Evolutionary conservation across 2,329 filamentous ascomycete genomes (phyloP).

Genomic region (Fusarium albosuccineum): DNA sequence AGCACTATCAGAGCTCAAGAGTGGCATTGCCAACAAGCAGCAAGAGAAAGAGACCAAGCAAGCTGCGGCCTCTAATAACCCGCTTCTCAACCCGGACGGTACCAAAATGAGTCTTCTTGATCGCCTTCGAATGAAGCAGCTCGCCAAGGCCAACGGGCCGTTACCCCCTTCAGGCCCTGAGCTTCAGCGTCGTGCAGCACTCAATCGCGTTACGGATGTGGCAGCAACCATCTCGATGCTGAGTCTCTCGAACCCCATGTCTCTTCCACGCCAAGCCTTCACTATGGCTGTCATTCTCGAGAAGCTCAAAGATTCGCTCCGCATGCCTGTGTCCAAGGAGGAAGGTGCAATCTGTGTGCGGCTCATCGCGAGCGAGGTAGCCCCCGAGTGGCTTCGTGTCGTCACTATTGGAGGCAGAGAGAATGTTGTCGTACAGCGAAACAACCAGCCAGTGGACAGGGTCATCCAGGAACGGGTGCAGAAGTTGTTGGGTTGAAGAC

Average conservation of each 20-base stretch:
- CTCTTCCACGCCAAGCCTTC: slow-evolving; percentile 72
- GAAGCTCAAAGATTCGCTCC: slow-evolving; percentile 76
- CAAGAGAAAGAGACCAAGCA: slow-evolving; percentile 58
- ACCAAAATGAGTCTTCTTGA: slow-evolving; percentile 78
- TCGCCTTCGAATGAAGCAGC: slow-evolving; percentile 79
- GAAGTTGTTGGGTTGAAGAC: slow-evolving; percentile 47
- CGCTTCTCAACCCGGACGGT: slow-evolving; percentile 58
- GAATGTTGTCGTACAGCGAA: slow-evolving; percentile 68
- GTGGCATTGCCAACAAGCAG: slow-evolving; percentile 67
- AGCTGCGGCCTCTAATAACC: slow-evolving; percentile 48
- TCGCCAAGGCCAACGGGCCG: slow-evolving; percentile 67
- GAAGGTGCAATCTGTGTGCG: slow-evolving; percentile 65
- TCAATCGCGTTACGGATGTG: slow-evolving; percentile 77
- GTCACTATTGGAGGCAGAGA: slow-evolving; percentile 66
- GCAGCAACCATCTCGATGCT: slow-evolving; percentile 76
- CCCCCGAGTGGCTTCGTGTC: slow-evolving; percentile 68
- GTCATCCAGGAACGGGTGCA: slow-evolving; percentile 55
- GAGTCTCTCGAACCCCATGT: slow-evolving; percentile 63
- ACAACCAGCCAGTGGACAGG: slow-evolving; percentile 55
- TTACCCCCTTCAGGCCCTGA: slow-evolving; percentile 69
- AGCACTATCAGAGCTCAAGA: slow-evolving; percentile 77
- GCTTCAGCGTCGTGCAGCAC: slow-evolving; percentile 72
- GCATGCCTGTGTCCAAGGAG: slow-evolving; percentile 65
- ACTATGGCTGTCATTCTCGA: slow-evolving; percentile 72
- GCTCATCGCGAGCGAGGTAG: slow-evolving; percentile 66